Conservation (phyloP, 129 eudicot species). For the Arctium lappa region DNA sequence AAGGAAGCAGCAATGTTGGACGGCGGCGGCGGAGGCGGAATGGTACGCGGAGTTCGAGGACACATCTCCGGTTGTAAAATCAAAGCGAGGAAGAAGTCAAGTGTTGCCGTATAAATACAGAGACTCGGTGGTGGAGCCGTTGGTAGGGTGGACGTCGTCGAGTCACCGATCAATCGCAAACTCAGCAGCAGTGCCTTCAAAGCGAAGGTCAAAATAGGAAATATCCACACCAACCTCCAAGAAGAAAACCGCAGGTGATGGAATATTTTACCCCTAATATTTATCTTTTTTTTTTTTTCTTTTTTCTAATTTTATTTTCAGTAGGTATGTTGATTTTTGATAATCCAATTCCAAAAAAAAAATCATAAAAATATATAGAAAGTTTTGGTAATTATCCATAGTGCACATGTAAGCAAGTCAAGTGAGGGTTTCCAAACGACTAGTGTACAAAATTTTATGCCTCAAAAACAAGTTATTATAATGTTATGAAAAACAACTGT, state of each 20-base stretch:
- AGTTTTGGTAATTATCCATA: slow-evolving; percentile 10
- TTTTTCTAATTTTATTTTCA: neutral
- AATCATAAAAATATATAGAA: neutral
- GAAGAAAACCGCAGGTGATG: slow-evolving; percentile 21
- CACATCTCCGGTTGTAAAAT: slow-evolving; percentile 50
- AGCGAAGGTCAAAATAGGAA: slow-evolving; percentile 31
- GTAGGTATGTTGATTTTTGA: neutral
- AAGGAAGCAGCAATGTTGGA: slow-evolving; percentile 25
- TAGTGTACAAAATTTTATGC: slow-evolving; percentile 14
- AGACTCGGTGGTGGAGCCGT: slow-evolving; percentile 58
- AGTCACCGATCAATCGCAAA: slow-evolving; percentile 6
- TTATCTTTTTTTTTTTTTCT: neutral
- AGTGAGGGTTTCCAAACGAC: neutral
- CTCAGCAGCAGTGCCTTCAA: neutral
- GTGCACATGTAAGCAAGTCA: slow-evolving; percentile 13
- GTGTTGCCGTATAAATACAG: slow-evolving; percentile 49
- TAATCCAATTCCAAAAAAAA: neutral
- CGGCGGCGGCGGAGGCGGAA: slow-evolving; percentile 32
- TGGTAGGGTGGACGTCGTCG: slow-evolving; percentile 26
- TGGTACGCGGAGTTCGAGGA: slow-evolving; percentile 37
- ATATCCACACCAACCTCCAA: slow-evolving; percentile 25
- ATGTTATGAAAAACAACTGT: neutral
- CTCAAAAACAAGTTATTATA: neutral
- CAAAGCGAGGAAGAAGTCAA: slow-evolving; percentile 55
- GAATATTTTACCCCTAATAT: slow-evolving; percentile 16